Base-by-base conservation (phyloP, 2,329 filamentous ascomycete genomes). In the Cordyceps sp. region DNA sequence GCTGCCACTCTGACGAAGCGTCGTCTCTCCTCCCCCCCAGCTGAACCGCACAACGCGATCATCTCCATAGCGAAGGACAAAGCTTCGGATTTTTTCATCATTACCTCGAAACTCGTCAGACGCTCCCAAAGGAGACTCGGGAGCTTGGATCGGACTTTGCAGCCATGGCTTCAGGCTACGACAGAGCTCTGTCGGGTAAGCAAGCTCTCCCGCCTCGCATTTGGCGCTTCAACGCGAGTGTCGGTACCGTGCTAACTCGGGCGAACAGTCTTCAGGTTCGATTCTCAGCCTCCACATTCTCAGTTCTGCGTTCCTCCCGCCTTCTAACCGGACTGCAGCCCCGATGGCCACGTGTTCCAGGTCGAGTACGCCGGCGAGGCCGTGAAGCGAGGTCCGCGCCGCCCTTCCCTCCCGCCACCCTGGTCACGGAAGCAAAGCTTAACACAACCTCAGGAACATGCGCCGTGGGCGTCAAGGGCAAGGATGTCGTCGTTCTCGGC, bases 341-440 rank as follows among this genome's bases (percentile, higher is more conserved):
- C 90, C 51, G 90, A 98, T 63, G 90, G 90, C 61, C 90, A 98
- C 66, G 90, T 98, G 50, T 98, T 98, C 65, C 90, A 98, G 62
- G 90, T 98, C 51, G 90, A 98, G 70, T 98, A 98, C 72, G 90
- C 90, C 35, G 80, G 93, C 45, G 90, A 98, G 64, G 90, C 90
- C 45, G 90, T 98, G 45, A 98, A 98, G 70, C 67, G 90, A 84
- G 90, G 88, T 90, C 63, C 37, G 54, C 26, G 31, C 16, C 16
- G 5, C 25, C 29, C 33, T 29, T 16, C 15, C 14, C 10, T 10
- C 26, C 9, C 7, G 26, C 5, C 14, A 17, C 26, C n/a, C n/a
- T n/a, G 26, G 18, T n/a, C 14, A 17, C 4, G 7, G 15, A 12
- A 27, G 6, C 4, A 10, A 10, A 32, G 24, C 32, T 37, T 36